A percentile compares a stretch with the other conserved stretches of the same genome.
These are phyloP conservation scores for Aphanoascus verrucosus DNA, from an alignment of 2,329 filamentous ascomycete species.

Conservation along the genomic window DNA sequence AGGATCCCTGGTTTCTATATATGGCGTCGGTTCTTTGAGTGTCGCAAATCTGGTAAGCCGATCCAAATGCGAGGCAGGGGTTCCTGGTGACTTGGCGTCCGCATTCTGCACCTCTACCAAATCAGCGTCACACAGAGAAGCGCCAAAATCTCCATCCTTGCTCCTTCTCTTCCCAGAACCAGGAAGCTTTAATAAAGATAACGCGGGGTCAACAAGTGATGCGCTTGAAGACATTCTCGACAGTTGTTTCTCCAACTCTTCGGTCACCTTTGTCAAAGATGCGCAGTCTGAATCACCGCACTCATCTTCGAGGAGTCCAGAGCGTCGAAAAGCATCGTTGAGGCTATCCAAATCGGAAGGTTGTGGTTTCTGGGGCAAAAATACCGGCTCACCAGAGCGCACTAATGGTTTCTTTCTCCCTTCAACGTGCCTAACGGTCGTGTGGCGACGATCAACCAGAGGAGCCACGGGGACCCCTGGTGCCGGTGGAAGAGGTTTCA, in stretches of 20 bases:
- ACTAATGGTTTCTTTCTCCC: background rate
- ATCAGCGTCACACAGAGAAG: slow-evolving; percentile 4
- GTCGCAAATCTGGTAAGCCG: background rate
- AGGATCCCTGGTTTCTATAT: slow-evolving; percentile 3
- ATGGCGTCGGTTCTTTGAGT: background rate
- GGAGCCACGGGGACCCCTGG: slow-evolving; percentile 26
- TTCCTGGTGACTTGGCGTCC: slow-evolving; percentile 2
- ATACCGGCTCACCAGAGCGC: slow-evolving; percentile 1
- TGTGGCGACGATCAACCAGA: slow-evolving; percentile 19
- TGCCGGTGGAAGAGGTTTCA: slow-evolving; percentile 34
- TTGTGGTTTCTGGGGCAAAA: slow-evolving; percentile 17
- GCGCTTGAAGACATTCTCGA: slow-evolving; percentile 17
- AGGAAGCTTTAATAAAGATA: background rate
- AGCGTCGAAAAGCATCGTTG: slow-evolving; percentile 21
- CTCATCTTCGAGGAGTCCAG: slow-evolving; percentile 10
- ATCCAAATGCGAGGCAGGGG: background rate
- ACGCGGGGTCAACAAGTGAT: background rate
- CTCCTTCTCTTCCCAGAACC: background rate
- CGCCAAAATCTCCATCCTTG: background rate
- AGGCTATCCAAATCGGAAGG: slow-evolving; percentile 20
- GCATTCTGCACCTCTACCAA: background rate
- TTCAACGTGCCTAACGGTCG: background rate
- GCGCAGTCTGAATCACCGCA: background rate
- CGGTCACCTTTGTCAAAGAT: slow-evolving; percentile 24
- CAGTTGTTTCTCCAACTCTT: slow-evolving; percentile 29